Evolutionary conservation across 169 alveolate genomes (phyloP).

Genomic region (Plasmodium relictum): DNA sequence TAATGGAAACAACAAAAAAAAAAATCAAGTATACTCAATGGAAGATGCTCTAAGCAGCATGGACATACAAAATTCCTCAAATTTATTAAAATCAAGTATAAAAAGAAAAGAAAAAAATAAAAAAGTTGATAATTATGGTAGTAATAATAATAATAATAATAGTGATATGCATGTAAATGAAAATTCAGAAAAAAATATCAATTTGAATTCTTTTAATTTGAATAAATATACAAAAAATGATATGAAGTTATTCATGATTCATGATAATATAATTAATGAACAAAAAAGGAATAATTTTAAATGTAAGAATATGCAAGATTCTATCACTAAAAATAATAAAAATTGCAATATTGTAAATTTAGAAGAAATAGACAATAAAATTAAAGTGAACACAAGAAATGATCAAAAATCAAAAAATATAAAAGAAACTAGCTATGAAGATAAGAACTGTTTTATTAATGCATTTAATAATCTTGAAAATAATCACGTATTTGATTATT

Average conservation of each 20-base stretch:
- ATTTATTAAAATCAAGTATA: neutral
- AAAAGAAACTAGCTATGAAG: neutral
- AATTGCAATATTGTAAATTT: neutral
- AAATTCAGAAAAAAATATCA: too few relatives aligned
- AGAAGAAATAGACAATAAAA: neutral
- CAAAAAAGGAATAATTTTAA: neutral
- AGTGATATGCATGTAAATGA: neutral
- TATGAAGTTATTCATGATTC: neutral
- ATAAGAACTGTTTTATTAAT: neutral
- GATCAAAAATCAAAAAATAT: neutral
- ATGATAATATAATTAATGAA: neutral
- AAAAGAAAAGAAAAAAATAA: conserved; percentile 2
- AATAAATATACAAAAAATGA: neutral
- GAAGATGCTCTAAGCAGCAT: neutral
- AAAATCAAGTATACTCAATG: neutral
- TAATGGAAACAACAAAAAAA: neutral
- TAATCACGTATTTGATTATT: too few relatives aligned
- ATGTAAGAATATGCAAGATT: neutral
- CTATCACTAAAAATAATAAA: neutral
- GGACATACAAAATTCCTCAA: neutral
- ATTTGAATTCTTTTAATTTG: neutral
- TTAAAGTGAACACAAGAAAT: neutral
- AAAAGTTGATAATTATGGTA: neutral
- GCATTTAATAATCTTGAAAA: too few relatives aligned
- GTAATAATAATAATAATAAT: neutral